A percentile compares a stretch with the other conserved stretches of the same genome.
phyloP scores from a whole-genome alignment of 305 asterid species.

The Coffea humblotiana region DNA sequence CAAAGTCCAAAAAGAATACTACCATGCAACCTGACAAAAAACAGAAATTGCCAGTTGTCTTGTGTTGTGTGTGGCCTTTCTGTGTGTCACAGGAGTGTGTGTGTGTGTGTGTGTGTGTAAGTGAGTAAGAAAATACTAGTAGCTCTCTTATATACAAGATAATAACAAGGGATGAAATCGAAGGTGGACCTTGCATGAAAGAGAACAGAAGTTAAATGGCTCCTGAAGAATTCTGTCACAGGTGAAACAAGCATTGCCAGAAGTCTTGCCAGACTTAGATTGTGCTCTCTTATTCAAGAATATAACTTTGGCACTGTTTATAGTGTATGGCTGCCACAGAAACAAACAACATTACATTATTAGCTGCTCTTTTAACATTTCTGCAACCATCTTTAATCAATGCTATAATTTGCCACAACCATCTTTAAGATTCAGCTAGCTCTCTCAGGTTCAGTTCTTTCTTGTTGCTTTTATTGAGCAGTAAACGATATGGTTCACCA shows the following conservation, averaged over 20 bases:
- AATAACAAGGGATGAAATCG: constrained; percentile 3
- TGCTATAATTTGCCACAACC: not conserved
- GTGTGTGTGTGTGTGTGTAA: not conserved
- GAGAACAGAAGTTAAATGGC: constrained; percentile 82
- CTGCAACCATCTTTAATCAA: not conserved
- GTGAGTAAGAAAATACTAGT: not conserved
- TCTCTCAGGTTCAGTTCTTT: no score
- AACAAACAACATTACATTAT: not conserved
- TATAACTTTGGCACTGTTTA: constrained; percentile 87
- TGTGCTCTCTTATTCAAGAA: constrained; percentile 81
- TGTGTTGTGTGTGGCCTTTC: constrained; percentile 17
- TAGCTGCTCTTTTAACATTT: not conserved
- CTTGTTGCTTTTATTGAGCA: not conserved
- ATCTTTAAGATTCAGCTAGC: not conserved
- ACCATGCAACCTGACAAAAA: constrained; percentile 12
- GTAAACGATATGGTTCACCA: not conserved
- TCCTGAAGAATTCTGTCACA: constrained; percentile 91
- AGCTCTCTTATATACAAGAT: not conserved
- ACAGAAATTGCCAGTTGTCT: constrained; percentile 23
- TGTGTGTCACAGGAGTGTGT: not conserved
- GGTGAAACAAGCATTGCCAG: constrained; percentile 69
- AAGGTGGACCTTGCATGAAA: constrained; percentile 82
- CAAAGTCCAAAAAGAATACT: constrained; percentile 15
- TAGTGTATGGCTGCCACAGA: constrained; percentile 75
- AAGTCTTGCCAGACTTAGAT: constrained; percentile 54